Base-by-base conservation (phyloP, 1,139 yeast species). In the Candida sp. region DNA sequence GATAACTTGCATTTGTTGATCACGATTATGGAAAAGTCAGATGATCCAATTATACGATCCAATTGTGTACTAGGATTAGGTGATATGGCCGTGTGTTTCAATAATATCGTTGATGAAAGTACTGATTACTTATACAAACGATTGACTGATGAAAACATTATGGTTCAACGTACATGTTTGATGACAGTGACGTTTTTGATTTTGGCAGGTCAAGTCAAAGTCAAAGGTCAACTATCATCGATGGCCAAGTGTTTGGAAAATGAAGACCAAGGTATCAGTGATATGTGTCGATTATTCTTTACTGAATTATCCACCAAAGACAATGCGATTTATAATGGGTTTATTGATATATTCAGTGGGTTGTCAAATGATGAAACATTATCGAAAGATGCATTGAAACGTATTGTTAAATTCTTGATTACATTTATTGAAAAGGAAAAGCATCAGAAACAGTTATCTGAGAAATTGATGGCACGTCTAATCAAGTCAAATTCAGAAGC, bases 131-230 rank as follows among this genome's bases (percentile, higher is more conserved):
- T 95, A 42, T 95, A 93, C 57, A 82, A 88, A 43, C 79, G 97
- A 44, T 77, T 95, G 35, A 90, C 87, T 38, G 99, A 95, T 63
- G 78, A 78, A 2, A 87, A 86, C 59, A 73, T 90, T 41, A 86
- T 88, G 80, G 99, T 95, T 5, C 97, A 93, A 66, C 79, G 97
- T 55, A 93, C 99, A 0, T 90, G 98, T 68, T 76, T 95, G 52
- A 93, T 93, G 96, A 93, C 99, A 0, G 89, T 95, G 5, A 95
- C 99, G 0, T 93, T 93, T 63, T 77, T 95, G 57, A 95, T 95
- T 64, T 77, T 95, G 52, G 99, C 98, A 0, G 99, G 99, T 0
- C 99, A 95, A 67, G 97, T 95, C 41, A 95, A 95, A 62, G 98
- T 93, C 40, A 93, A 93, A 62, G 99, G 99, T 1, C 98, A 93